Evolutionary conservation across 2,329 filamentous ascomycete genomes (phyloP).

Genomic region (Penicillium sp.): DNA sequence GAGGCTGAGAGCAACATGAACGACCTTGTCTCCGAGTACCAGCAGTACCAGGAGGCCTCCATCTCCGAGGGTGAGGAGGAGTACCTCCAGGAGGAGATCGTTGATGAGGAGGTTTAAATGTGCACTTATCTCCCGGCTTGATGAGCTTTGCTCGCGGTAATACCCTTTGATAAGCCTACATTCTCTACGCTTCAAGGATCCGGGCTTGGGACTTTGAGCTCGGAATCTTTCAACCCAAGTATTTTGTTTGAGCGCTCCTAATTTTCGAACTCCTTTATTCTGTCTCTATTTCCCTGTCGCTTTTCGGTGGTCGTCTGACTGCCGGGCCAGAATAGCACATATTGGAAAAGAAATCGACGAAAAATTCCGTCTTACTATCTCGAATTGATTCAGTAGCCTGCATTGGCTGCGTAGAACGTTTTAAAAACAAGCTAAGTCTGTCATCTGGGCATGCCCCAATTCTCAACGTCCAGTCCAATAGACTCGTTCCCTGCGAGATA

Average conservation of each 20-base stretch:
- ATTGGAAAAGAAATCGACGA: constrained; percentile 32
- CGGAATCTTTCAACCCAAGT: constrained; percentile 24
- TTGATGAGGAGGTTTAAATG: constrained; percentile 67
- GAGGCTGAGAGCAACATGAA: constrained; percentile 99
- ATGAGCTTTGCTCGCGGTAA: constrained; percentile 36
- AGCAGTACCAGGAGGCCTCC: constrained; percentile 99
- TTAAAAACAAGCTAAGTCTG: not conserved
- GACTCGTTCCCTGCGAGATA: not conserved
- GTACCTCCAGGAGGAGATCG: constrained; percentile 74
- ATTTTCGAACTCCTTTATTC: constrained; percentile 29
- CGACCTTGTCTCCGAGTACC: constrained; percentile 98
- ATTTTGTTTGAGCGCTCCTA: constrained; percentile 39
- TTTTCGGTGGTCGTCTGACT: constrained; percentile 15
- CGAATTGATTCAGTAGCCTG: not conserved
- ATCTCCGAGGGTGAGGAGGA: constrained; percentile 97
- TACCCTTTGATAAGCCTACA: constrained; percentile 35
- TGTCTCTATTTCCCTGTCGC: constrained; percentile 33
- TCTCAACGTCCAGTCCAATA: not conserved
- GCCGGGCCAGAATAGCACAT: constrained; percentile 31
- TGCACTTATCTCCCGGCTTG: constrained; percentile 15
- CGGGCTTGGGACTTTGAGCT: not conserved
- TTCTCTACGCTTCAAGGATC: constrained; percentile 26
- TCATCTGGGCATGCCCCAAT: too few species aligned
- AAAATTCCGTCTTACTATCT: constrained; percentile 2
- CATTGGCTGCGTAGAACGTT: not conserved